Base-by-base conservation (phyloP, 2,329 filamentous ascomycete species). In the Myotisia sp. region DNA sequence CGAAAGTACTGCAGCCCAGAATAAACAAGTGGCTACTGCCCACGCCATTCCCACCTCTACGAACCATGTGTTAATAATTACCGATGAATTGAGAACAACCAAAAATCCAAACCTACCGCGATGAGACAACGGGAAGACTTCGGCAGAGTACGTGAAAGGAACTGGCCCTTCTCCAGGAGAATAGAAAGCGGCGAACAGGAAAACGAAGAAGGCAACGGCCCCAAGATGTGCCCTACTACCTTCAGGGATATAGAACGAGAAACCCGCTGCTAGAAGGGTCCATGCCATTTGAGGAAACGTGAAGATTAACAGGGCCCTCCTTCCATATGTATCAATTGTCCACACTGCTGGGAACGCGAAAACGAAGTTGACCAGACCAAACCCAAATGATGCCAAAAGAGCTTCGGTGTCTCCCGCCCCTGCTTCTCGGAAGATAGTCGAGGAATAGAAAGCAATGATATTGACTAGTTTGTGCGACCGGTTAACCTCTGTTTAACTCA, bases 361-460 rank as follows among this genome's bases (percentile, higher is more conserved):
- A 30, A 77, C 38, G 51, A 75, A 76, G 54, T 77, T 78, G 39
- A 77, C 62, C 14, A 74, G 50, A 32, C 75, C 75, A 45, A 77
- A 79, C 5, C 74, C 74, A 51, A 72, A 72, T 0, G 74, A 77
- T 3, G 70, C 71, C 22, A 73, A 61, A 10, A 78, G 58, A 2
- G 79, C 73, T 21, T 68, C 57, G 29, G 67, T 68, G 1, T 64
- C 53, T 26, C 39, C 54, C 22, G 72, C 70, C 3, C 74, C 74
- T 2, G 76, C 68, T 1, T 76, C 52, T 4, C 36, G 35, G 33
- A 67, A 65, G 29, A 67, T 53, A 2, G 73, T 76, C 0, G 73
- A 75, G 0, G 72, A 78, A 55, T 85, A 84, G 53, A 84, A 84
- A 1, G 78, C 75, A 36, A 84, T 78, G 37, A 83, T 79, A 50